phyloP scores from a whole-genome alignment of 2,329 filamentous ascomycete genomes.

The Colletotrichum orbiculare region DNA sequence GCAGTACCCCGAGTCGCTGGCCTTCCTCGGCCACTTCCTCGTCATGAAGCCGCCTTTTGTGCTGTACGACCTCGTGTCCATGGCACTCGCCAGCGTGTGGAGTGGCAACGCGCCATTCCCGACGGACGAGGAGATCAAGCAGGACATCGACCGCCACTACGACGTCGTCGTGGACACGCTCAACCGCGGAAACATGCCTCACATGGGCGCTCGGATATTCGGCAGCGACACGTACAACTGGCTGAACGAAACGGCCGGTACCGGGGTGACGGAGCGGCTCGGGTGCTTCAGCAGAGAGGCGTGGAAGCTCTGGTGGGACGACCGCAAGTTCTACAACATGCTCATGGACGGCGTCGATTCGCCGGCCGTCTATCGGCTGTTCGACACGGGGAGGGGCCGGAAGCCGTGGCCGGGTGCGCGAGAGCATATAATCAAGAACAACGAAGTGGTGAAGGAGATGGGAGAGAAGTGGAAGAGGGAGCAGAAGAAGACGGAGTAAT shows the following conservation, averaged over 20 bases:
- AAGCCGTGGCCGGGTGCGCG: constrained; percentile 53
- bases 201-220: constrained; percentile 41
- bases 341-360: constrained; percentile 53
- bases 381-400: constrained; percentile 51
- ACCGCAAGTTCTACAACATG: constrained; percentile 52
- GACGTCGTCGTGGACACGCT: constrained; percentile 38
- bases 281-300: constrained; percentile 50
- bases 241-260: constrained; percentile 55
- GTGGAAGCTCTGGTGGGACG: constrained; percentile 56
- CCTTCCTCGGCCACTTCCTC: constrained; percentile 43
- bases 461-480: constrained; percentile 21
- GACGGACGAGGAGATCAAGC: constrained; percentile 38
- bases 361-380: constrained; percentile 53
- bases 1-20: constrained; percentile 46
- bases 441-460: constrained; percentile 39
- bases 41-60: constrained; percentile 43
- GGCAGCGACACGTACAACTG: constrained; percentile 44
- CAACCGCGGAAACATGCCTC: constrained; percentile 41
- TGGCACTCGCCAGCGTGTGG: constrained; percentile 46
- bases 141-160: constrained; percentile 46
- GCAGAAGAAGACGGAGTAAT: constrained; percentile 13
- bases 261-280: constrained; percentile 52
- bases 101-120: constrained; percentile 40
- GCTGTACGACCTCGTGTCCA: constrained; percentile 44
- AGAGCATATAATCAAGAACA: constrained; percentile 44